These are phyloP conservation scores for Phytophthora sp. DNA, from an alignment of 352 stramenopile species.

Conservation along the genomic window DNA sequence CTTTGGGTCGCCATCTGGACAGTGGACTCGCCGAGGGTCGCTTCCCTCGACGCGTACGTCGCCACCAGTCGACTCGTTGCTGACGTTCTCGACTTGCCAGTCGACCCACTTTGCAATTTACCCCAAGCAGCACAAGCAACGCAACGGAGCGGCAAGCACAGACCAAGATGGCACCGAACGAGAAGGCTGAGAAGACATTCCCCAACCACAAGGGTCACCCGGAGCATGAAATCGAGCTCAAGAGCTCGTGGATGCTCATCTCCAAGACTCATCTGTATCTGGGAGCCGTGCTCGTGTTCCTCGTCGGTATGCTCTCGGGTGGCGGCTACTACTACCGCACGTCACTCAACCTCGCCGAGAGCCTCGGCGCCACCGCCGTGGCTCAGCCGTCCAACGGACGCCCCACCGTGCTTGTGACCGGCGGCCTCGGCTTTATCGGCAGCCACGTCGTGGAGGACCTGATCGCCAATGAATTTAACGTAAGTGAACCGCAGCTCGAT, in stretches of 20 bases:
- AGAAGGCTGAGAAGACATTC: conserved; percentile 36
- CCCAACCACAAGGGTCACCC: conserved; percentile 51
- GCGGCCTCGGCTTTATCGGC: conserved; percentile 83
- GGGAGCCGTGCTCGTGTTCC: conserved; percentile 64
- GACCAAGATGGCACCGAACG: conserved; percentile 20
- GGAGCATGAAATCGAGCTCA: conserved; percentile 49
- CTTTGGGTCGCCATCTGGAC: no score
- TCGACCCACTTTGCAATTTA: conserved; percentile 41
- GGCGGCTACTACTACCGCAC: conserved; percentile 61
- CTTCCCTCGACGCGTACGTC: conserved; percentile 11
- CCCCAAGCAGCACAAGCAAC: conserved; percentile 39
- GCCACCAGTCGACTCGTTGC: conserved; percentile 16
- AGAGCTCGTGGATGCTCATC: conserved; percentile 78
- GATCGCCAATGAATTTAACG: conserved; percentile 74
- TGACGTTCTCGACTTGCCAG: conserved; percentile 9
- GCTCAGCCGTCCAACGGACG: conserved; percentile 30
- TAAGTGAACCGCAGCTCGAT: conserved; percentile 31
- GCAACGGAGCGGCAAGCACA: conserved; percentile 14
- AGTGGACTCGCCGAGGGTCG: neutral
- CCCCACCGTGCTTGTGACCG: conserved; percentile 77
- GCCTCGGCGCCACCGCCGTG: conserved; percentile 29
- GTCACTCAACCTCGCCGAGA: conserved; percentile 35
- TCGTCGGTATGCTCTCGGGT: conserved; percentile 69
- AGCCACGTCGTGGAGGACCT: conserved; percentile 85
- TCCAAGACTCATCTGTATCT: conserved; percentile 72